Evolutionary conservation across 495 filamentous ascomycete species (phyloP).

Genomic region (Staphylotrichum tortipilum): DNA sequence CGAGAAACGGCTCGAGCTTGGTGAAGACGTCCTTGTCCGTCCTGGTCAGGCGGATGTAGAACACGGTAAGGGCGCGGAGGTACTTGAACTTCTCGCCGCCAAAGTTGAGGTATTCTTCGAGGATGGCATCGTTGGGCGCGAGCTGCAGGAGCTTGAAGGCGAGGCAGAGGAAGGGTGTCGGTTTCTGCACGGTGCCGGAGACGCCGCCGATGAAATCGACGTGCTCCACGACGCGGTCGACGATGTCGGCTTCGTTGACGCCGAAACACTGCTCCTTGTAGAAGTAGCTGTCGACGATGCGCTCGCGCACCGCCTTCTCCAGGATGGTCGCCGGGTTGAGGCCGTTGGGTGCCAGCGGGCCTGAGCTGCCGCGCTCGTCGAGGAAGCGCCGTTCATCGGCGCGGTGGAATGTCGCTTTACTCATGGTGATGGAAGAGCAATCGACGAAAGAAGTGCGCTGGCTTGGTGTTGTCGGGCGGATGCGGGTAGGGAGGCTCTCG

Average conservation of each 20-base stretch:
- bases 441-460: no score
- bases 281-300: slow-evolving; percentile 89
- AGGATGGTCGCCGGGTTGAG: slow-evolving; percentile 84
- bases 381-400: slow-evolving; percentile 69
- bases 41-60: slow-evolving; percentile 89
- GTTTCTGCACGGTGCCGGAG: slow-evolving; percentile 70
- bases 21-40: slow-evolving; percentile 70
- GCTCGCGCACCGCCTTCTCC: slow-evolving; percentile 87
- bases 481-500: no score
- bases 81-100: slow-evolving; percentile 79
- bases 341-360: slow-evolving; percentile 50
- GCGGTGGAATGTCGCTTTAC: slow-evolving; percentile 44
- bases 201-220: slow-evolving; percentile 76
- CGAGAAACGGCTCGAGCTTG: slow-evolving; percentile 72
- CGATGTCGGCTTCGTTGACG: slow-evolving; percentile 79
- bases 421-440: slow-evolving; percentile 9
- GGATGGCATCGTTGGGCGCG: slow-evolving; percentile 63
- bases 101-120: slow-evolving; percentile 71
- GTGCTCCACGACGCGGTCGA: slow-evolving; percentile 81
- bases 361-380: slow-evolving; percentile 58
- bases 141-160: slow-evolving; percentile 92
- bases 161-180: slow-evolving; percentile 88
- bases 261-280: slow-evolving; percentile 99
- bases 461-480: not conserved
- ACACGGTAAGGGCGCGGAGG: slow-evolving; percentile 74